These are phyloP conservation scores for Mycena alexandri DNA, from an alignment of 768 basidiomycete genomes.

Conservation along the genomic window DNA sequence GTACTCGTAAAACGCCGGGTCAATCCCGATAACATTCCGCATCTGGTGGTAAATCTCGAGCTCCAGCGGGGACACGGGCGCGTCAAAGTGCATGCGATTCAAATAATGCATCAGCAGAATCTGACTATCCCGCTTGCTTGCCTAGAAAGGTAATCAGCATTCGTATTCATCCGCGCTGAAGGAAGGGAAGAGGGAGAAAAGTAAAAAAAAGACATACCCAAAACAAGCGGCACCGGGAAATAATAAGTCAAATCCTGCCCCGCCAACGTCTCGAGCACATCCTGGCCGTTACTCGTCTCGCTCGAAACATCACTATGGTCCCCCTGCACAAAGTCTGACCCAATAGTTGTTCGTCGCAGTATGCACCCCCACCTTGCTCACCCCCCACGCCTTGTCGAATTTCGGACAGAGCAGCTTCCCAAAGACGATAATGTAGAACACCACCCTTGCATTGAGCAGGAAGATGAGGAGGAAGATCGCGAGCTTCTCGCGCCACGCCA, in stretches of 20 bases:
- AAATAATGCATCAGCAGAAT: constrained; percentile 92
- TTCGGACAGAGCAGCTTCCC: constrained; percentile 88
- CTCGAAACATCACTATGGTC: constrained; percentile 86
- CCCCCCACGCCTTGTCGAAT: constrained; percentile 86
- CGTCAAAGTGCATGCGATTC: constrained; percentile 94
- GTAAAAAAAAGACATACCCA: constrained; percentile 56
- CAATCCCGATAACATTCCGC: constrained; percentile 97
- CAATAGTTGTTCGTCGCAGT: constrained; percentile 81
- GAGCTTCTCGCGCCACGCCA: constrained; percentile 95
- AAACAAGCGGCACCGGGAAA: constrained; percentile 83
- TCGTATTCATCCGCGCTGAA: background rate
- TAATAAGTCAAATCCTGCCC: constrained; percentile 90
- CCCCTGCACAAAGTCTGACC: constrained; percentile 86
- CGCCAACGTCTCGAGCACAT: constrained; percentile 75
- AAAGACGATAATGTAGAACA: constrained; percentile 93
- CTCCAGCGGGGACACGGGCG: constrained; percentile 93
- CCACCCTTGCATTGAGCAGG: constrained; percentile 77
- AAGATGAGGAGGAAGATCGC: constrained; percentile 90
- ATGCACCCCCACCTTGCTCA: constrained; percentile 79
- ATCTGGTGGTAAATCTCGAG: constrained; percentile 97
- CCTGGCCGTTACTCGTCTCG: constrained; percentile 71
- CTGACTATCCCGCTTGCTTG: constrained; percentile 96
- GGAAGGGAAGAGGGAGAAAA: no score
- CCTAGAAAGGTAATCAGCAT: constrained; percentile 17
- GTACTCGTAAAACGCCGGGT: constrained; percentile 97